Evolutionary conservation across 108 stramenopile species (phyloP), one percentile per base, ranked within the genome.

Genomic region (Nannochloropsis salina): DNA sequence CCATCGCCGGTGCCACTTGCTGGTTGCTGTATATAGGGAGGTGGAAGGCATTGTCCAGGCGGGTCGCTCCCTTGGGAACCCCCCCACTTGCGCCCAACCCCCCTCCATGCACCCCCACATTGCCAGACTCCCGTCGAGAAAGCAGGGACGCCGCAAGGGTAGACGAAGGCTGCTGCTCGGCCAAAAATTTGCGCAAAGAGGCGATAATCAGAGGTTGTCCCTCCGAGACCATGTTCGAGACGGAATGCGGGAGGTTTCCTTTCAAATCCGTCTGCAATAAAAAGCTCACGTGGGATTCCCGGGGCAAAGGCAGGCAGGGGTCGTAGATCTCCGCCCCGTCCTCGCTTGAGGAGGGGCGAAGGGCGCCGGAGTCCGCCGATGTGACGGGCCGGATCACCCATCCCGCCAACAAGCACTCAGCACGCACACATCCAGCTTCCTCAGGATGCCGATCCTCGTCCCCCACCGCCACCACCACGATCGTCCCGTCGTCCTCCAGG

Each of bases 361-460:
- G n/a, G 20, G 61, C 2, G 15, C 8, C 61, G 20, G 61, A 2
- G 4, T 15, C 61, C 15, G 8, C 61, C 15, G 20, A 15, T 6
- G 61, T 74, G n/a, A 74, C 8, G 2, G 61, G 61, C 5, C 61
- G 61, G n/a, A 74, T 74, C 61, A 74, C 61, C 61, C 61, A 74
- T 6, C 61, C 61, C 2, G 61, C 61, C 61, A 74, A n/a, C 20
- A 74, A n/a, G 61, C 61, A 74, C 61, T 74, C 61, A 6, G 61
- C 61, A 1, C 61, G 61, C 20, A 74, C 61, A 74, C 61, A 74
- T 2, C 61, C 61, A 15, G 61, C 61, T n/a, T 74, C 61, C 61
- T 74, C 61, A 3, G 61, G 61, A n/a, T 74, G 61, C 61, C 61
- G 61, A n/a, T 74, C 61, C 61, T 74, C 61, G n/a, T 74, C 61